Evolutionary conservation across 768 basidiomycete genomes (phyloP).

Genomic region (Auricularia cornea): DNA sequence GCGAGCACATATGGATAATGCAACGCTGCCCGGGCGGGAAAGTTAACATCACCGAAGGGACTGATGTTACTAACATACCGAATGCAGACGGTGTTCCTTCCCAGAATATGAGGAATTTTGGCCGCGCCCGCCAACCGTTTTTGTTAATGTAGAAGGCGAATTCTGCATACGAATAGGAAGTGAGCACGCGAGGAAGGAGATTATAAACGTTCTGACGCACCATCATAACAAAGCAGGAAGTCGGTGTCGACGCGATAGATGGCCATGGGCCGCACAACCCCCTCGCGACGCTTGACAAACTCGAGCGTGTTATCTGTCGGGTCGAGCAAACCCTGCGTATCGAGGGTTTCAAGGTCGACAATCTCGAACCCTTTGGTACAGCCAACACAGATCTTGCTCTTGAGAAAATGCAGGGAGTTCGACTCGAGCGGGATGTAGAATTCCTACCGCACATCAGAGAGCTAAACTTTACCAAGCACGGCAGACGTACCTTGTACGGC

Average conservation of each 20-base stretch:
- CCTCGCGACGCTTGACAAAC: conserved; percentile 82
- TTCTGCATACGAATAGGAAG: conserved; percentile 62
- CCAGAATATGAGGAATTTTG: conserved; percentile 94
- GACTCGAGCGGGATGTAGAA: conserved; percentile 99
- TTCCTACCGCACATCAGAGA: conserved; percentile 45
- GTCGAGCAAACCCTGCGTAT: conserved; percentile 93
- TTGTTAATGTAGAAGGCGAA: conserved; percentile 99
- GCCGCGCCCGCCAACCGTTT: conserved; percentile 84
- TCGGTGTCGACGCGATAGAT: conserved; percentile 96
- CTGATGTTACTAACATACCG: conserved; percentile 68
- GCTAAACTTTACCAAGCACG: background rate
- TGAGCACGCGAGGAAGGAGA: conserved; percentile 8
- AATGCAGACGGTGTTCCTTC: conserved; percentile 91
- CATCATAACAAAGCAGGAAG: conserved; percentile 95
- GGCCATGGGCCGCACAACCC: conserved; percentile 81
- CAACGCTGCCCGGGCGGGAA: conserved; percentile 47
- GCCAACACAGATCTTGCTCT: conserved; percentile 94
- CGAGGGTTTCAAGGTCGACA: conserved; percentile 92
- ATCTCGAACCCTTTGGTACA: conserved; percentile 98
- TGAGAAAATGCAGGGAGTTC: conserved; percentile 92
- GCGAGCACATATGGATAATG: conserved; percentile 96
- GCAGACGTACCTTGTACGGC: conserved; percentile 64
- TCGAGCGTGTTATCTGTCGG: conserved; percentile 86
- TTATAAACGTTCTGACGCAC: conserved; percentile 35
- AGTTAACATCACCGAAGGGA: background rate